Conservation (phyloP, 371 early-diverging fungal genomes). For the Mortierella polycephala region DNA sequence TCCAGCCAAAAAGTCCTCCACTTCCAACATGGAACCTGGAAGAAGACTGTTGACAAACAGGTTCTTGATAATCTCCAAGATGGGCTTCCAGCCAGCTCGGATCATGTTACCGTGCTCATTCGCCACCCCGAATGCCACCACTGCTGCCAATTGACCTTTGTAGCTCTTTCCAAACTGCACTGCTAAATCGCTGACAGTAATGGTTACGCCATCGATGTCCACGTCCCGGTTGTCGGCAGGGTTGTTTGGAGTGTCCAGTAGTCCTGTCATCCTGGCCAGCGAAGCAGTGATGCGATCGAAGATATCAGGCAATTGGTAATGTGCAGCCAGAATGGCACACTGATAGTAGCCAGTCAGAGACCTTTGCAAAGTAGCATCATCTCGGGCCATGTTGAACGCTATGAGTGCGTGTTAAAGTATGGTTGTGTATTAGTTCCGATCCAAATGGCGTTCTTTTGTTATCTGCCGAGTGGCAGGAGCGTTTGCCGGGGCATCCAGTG, state of each 20-base stretch:
- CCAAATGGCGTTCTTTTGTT: too few relatives aligned
- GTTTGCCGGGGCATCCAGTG: not conserved
- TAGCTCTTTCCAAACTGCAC: slow-evolving; percentile 91
- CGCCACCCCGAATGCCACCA: slow-evolving; percentile 83
- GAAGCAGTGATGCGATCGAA: slow-evolving; percentile 83
- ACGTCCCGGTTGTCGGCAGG: slow-evolving; percentile 70
- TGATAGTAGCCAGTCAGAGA: slow-evolving; percentile 84
- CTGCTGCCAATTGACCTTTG: slow-evolving; percentile 89
- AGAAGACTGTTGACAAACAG: slow-evolving; percentile 80
- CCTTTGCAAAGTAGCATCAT: slow-evolving; percentile 81
- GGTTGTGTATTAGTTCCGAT: not conserved
- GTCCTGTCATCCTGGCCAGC: slow-evolving; percentile 79
- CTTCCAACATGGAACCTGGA: slow-evolving; percentile 71
- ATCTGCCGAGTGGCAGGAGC: not conserved
- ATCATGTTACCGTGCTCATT: slow-evolving; percentile 79
- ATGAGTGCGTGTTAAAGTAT: slow-evolving; percentile 63
- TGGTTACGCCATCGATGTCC: slow-evolving; percentile 69
- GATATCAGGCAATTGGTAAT: slow-evolving; percentile 78
- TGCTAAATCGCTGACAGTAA: slow-evolving; percentile 75
- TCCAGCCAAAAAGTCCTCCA: slow-evolving; percentile 81
- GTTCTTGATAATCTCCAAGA: slow-evolving; percentile 79
- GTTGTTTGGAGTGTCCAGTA: slow-evolving; percentile 66
- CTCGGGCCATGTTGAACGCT: slow-evolving; percentile 87
- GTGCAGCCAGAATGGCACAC: slow-evolving; percentile 80
- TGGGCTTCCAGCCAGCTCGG: slow-evolving; percentile 77